phyloP scores from a whole-genome alignment of 2,329 filamentous ascomycete species.

The Ceratocystis cacaofunesta region DNA sequence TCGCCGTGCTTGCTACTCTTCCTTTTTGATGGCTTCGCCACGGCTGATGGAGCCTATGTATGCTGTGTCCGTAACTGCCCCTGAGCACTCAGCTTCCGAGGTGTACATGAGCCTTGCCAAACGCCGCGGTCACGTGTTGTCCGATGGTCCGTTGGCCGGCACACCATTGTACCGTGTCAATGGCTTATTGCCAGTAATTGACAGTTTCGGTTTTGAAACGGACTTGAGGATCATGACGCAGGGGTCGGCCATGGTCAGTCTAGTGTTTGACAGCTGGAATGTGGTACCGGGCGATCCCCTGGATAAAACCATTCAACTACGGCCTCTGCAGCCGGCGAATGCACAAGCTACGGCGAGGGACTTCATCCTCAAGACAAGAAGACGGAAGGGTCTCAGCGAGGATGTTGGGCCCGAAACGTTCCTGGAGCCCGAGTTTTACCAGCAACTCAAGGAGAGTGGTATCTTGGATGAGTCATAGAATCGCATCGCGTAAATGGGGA shows the following conservation, averaged over 20 bases:
- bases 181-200: constrained; percentile 86
- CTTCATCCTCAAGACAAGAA: constrained; percentile 89
- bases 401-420: constrained; percentile 95
- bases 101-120: constrained; percentile 85
- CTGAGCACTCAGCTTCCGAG: constrained; percentile 72
- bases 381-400: constrained; percentile 86
- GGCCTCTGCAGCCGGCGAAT: constrained; percentile 73
- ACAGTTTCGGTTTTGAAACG: constrained; percentile 95
- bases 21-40: constrained; percentile 92
- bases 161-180: constrained; percentile 87
- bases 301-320: constrained; percentile 67
- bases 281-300: constrained; percentile 92
- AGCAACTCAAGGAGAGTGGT: constrained; percentile 74
- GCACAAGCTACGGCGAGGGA: constrained; percentile 85
- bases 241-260: constrained; percentile 74
- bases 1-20: constrained; percentile 82
- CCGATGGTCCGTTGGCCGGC: constrained; percentile 86
- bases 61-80: constrained; percentile 80
- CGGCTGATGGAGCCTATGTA: constrained; percentile 96
- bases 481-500: neutral
- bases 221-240: constrained; percentile 93
- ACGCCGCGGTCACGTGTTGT: constrained; percentile 78
- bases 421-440: constrained; percentile 85
- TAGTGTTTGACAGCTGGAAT: constrained; percentile 92
- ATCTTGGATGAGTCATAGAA: constrained; percentile 47